These are phyloP conservation scores for Filosporella fistucella DNA, from an alignment of 495 filamentous ascomycete species.

Conservation along the genomic window DNA sequence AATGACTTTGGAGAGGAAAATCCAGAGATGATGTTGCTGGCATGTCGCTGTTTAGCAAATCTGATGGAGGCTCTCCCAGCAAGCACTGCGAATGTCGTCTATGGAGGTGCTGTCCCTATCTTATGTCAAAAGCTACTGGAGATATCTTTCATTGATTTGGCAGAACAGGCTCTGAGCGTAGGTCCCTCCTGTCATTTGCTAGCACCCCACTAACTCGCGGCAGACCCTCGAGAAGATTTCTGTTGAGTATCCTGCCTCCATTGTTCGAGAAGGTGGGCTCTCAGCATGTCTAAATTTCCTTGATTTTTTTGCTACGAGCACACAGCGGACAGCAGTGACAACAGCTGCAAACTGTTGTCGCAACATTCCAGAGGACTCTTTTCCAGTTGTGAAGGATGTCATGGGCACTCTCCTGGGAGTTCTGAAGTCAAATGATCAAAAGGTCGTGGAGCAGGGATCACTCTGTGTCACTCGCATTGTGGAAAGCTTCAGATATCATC, in stretches of 20 bases:
- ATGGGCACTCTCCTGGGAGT: conserved; percentile 94
- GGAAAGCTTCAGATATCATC: conserved; percentile 87
- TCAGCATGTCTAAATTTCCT: conserved; percentile 91
- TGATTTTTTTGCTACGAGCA: conserved; percentile 97
- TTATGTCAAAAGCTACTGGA: conserved; percentile 91
- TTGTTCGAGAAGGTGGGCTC: conserved; percentile 92
- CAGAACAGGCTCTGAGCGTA: conserved; percentile 91
- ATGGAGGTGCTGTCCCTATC: conserved; percentile 90
- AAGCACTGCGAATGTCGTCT: conserved; percentile 92
- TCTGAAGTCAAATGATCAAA: conserved; percentile 86
- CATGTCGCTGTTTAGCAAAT: conserved; percentile 94
- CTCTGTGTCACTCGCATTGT: conserved; percentile 96
- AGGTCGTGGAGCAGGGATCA: conserved; percentile 94
- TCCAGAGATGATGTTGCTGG: conserved; percentile 95
- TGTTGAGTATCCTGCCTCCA: conserved; percentile 89
- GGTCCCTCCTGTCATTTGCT: conserved; percentile 25
- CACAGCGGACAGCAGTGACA: conserved; percentile 92
- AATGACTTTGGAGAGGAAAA: conserved; percentile 83
- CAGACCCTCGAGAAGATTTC: conserved; percentile 96
- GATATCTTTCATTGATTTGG: conserved; percentile 93
- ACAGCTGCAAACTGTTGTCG: conserved; percentile 98
- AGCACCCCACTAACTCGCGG: conserved; percentile 13
- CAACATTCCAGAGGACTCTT: conserved; percentile 90
- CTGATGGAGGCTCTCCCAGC: conserved; percentile 95
- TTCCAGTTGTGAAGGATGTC: conserved; percentile 80